Conservation (phyloP, 257 asterid genomes). For the Nicotiana undulata region DNA sequence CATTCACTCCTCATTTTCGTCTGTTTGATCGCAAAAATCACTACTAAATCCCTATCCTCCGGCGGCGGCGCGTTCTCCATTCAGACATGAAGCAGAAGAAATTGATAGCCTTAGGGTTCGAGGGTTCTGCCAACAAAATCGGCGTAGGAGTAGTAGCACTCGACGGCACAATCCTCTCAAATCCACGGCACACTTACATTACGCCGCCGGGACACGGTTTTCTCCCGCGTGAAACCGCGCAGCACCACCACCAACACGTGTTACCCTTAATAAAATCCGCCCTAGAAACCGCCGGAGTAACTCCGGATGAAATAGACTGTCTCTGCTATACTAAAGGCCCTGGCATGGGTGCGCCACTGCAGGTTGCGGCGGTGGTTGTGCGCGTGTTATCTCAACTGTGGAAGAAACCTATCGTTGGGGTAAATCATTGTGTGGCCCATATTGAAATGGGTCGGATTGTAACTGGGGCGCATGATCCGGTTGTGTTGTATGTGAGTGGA, state of each 20-base stretch:
- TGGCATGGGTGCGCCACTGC: conserved; percentile 86
- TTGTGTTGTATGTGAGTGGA: conserved; percentile 87
- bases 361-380: conserved; percentile 80
- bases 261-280: conserved; percentile 73
- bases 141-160: conserved; percentile 74
- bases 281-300: conserved; percentile 48
- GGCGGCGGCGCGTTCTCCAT: not conserved
- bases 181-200: conserved; percentile 91
- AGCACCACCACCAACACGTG: conserved; percentile 84
- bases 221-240: conserved; percentile 94
- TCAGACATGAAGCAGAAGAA: conserved; percentile 41
- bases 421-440: conserved; percentile 93
- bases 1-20: no score
- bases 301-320: conserved; percentile 56
- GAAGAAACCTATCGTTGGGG: conserved; percentile 88
- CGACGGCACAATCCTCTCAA: conserved; percentile 75
- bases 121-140: conserved; percentile 93
- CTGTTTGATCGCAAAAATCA: no score
- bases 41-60: not conserved
- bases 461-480: conserved; percentile 93
- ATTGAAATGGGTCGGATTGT: conserved; percentile 93
- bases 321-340: conserved; percentile 96
- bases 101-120: conserved; percentile 68
- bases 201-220: conserved; percentile 98
- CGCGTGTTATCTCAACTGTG: conserved; percentile 85